phyloP scores from a whole-genome alignment of 2,329 filamentous ascomycete genomes.

The Calonectria naviculata region DNA sequence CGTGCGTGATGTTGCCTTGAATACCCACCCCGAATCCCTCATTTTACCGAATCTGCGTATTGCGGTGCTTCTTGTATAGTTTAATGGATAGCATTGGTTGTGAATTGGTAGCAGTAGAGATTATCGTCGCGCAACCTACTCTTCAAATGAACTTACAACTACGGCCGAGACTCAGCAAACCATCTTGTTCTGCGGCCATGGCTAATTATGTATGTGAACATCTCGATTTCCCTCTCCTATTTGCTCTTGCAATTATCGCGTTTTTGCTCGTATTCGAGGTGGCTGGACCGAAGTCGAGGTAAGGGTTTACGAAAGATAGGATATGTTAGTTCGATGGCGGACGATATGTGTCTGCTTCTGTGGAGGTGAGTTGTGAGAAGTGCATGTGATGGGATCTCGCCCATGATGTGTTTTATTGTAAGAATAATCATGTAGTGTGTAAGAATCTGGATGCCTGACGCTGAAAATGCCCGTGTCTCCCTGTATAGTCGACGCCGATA shows the following conservation, averaged over 20 bases:
- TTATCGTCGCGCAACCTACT: not conserved
- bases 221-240: no score
- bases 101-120: no score
- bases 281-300: not conserved
- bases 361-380: constrained; percentile 17
- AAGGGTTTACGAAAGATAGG: not conserved
- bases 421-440: constrained; percentile 26
- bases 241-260: no score
- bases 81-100: no score
- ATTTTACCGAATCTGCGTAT: not conserved
- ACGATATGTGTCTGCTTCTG: constrained; percentile 10
- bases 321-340: not conserved
- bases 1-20: not conserved
- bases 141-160: not conserved
- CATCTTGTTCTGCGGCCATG: not conserved
- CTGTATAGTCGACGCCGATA: constrained; percentile 31
- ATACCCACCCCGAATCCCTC: no score
- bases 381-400: not conserved
- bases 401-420: constrained; percentile 25
- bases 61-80: no score
- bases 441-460: constrained; percentile 27
- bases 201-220: not conserved
- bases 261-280: not conserved
- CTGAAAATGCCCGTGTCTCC: constrained; percentile 20
- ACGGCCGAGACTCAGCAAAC: not conserved